These are phyloP conservation scores for Pleurotus cornucopiae DNA, from an alignment of 768 basidiomycete genomes.

Conservation along the genomic window DNA sequence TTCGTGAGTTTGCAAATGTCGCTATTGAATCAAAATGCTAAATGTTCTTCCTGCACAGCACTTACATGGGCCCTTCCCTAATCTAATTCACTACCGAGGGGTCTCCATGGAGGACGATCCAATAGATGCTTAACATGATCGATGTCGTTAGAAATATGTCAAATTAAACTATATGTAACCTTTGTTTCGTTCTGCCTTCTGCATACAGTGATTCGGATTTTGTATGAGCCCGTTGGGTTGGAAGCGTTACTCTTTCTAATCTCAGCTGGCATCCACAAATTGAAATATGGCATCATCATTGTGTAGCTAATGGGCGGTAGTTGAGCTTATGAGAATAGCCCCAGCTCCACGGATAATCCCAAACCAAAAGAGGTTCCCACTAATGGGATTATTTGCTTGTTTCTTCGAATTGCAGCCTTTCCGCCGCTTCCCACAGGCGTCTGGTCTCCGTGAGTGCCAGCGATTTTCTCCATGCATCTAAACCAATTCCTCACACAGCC, in stretches of 20 bases:
- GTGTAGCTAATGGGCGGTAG: too few species aligned
- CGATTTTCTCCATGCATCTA: not conserved
- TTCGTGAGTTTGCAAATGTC: slow-evolving; percentile 33
- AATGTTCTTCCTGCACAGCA: slow-evolving; percentile 28
- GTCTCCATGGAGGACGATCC: slow-evolving; percentile 17
- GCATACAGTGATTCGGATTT: too few species aligned
- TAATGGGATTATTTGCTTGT: not conserved
- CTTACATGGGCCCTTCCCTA: slow-evolving; percentile 50
- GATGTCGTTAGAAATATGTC: too few species aligned
- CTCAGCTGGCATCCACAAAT: not conserved
- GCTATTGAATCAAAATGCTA: too few species aligned
- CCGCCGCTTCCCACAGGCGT: not conserved
- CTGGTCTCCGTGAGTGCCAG: not conserved
- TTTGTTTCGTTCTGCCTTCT: too few species aligned
- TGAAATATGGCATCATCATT: not conserved
- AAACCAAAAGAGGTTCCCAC: not conserved
- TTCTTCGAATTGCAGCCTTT: not conserved
- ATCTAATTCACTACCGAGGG: slow-evolving; percentile 48
- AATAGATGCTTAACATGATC: not conserved
- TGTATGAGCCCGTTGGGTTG: too few species aligned
- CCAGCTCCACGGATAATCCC: too few species aligned
- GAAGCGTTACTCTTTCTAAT: too few species aligned
- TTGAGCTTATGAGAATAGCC: too few species aligned
- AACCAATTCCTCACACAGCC: not conserved
- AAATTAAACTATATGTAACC: too few species aligned